These are phyloP conservation scores for Aspergillus ochraceoroseus DNA, from an alignment of 2,329 filamentous ascomycete species.

Conservation along the genomic window DNA sequence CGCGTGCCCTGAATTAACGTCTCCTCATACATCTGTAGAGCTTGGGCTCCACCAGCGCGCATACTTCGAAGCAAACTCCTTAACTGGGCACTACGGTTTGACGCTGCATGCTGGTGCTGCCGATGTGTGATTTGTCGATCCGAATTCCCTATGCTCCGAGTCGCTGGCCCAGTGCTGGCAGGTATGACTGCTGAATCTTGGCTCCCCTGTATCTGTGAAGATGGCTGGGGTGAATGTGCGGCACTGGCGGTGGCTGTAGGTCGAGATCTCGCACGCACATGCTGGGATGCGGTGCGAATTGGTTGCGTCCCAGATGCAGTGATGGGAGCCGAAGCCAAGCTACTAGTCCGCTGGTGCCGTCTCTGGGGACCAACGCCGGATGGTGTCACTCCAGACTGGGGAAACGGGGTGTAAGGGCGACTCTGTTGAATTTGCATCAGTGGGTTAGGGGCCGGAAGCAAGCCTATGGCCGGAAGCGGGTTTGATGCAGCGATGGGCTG, in stretches of 20 bases:
- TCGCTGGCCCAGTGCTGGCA: neutral
- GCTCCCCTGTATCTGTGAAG: neutral
- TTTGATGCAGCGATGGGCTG: neutral
- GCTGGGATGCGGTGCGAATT: constrained; percentile 3
- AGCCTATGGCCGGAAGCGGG: constrained; percentile 2
- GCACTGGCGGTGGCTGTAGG: constrained; percentile 5
- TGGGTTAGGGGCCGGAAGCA: neutral
- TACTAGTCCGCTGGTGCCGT: constrained; percentile 12
- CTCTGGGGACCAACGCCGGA: constrained; percentile 14
- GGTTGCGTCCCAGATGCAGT: constrained; percentile 4
- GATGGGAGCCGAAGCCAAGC: constrained; percentile 4
- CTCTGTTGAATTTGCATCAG: constrained; percentile 2
- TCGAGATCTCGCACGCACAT: constrained; percentile 10
- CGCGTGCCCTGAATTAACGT: constrained; percentile 6
- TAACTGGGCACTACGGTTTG: constrained; percentile 8
- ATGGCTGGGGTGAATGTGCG: constrained; percentile 3
- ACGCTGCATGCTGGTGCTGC: neutral
- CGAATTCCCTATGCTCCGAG: neutral
- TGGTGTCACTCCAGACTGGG: constrained; percentile 10
- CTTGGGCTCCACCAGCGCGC: constrained; percentile 10
- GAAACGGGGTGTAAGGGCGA: constrained; percentile 6
- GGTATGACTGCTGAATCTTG: neutral
- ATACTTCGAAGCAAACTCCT: constrained; percentile 13
- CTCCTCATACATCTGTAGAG: constrained; percentile 13
- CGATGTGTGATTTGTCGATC: neutral